Base-by-base conservation (phyloP, 208 protist genomes). In the Trypanosoma avium region DNA sequence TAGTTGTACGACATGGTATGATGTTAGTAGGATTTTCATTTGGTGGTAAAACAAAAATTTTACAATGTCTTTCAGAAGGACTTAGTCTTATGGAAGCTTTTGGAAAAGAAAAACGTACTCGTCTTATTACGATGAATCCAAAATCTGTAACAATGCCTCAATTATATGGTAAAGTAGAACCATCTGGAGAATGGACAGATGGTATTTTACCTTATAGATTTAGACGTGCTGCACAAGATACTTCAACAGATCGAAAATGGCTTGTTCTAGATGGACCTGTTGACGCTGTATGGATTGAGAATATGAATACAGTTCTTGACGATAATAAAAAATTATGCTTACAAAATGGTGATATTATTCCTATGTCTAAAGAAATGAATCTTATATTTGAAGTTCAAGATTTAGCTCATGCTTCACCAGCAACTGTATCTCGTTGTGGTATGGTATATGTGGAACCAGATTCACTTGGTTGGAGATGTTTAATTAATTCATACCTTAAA, bases 261-360 rank as follows among this genome's bases (percentile, higher is more conserved):
- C 79, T 99, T 48, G 85, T 99, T 15, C 92, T 98, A 15, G 97
- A 99, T 50, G 97, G 97, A 60, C 98, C 97, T 29, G 98, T 99
- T 8, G 98, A 99, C 75, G 97, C 98, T n/a, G 82, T 99, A 45
- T 99, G 98, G 98, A 99, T 99, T 86, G 98, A 99, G 79, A 99
- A 98, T 76, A 98, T 99, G 97, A 99, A 99, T 86, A 99, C 98
- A 19, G 97, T 99, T 24, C 88, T 99, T 13, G 98, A 99, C 74
- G 98, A 99, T 77, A 99, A 99, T 83, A 99, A 98, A 83, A 98
- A 98, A 70, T 90, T 99, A 38, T 99, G 98, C 69, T 80, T 99
- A 52, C 90, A 98, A 49, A 97, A 95, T 67, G 95, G 95, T 48
- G 96, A 99, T 73, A 97, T 98, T 64, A 98, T 99, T 70, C 86